Percentiles rank a stretch among this genome's conserved stretches.
phyloP scores from a whole-genome alignment of 1,284 basidiomycete species.

The Sporisorium reilianum region DNA sequence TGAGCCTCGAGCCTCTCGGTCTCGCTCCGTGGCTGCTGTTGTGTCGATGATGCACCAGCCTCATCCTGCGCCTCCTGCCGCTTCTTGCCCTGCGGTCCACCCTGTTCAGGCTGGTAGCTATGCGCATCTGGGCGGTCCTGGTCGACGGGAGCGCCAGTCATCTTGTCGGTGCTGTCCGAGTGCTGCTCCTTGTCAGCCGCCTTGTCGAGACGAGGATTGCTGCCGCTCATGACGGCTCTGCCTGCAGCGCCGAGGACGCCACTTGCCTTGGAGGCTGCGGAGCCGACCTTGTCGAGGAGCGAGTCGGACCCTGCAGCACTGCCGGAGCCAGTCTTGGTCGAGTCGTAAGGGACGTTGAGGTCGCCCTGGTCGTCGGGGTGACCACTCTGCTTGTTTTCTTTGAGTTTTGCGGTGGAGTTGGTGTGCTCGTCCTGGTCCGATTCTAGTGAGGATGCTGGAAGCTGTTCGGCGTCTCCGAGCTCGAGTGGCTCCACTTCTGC shows the following conservation, averaged over 20 bases:
- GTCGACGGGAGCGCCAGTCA: slow-evolving; percentile 27
- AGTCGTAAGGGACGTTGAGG: slow-evolving; percentile 39
- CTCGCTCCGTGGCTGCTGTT: slow-evolving; percentile 19
- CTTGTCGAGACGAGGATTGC: slow-evolving; percentile 45
- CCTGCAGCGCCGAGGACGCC: slow-evolving; percentile 76
- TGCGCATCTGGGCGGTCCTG: slow-evolving; percentile 22
- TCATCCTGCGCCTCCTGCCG: slow-evolving; percentile 28
- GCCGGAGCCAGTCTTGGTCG: slow-evolving; percentile 40
- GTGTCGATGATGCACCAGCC: not conserved
- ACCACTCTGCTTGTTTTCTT: slow-evolving; percentile 31
- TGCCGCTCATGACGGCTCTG: slow-evolving; percentile 32
- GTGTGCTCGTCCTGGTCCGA: not conserved
- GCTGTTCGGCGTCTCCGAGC: slow-evolving; percentile 38
- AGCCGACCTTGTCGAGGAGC: slow-evolving; percentile 45
- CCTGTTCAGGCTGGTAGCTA: slow-evolving; percentile 31
- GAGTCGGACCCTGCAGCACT: slow-evolving; percentile 35
- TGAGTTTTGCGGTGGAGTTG: slow-evolving; percentile 12
- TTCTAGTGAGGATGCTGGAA: not conserved
- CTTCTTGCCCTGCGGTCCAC: slow-evolving; percentile 33
- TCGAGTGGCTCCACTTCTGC: slow-evolving; percentile 59
- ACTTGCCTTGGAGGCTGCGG: slow-evolving; percentile 74
- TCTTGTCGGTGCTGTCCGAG: slow-evolving; percentile 18
- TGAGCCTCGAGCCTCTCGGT: slow-evolving; percentile 38
- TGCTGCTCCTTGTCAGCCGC: slow-evolving; percentile 28
- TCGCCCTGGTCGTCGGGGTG: slow-evolving; percentile 29